These are phyloP conservation scores for Arxiozyma slooffiae DNA, from an alignment of 1,139 yeast genomes.

Conservation along the genomic window DNA sequence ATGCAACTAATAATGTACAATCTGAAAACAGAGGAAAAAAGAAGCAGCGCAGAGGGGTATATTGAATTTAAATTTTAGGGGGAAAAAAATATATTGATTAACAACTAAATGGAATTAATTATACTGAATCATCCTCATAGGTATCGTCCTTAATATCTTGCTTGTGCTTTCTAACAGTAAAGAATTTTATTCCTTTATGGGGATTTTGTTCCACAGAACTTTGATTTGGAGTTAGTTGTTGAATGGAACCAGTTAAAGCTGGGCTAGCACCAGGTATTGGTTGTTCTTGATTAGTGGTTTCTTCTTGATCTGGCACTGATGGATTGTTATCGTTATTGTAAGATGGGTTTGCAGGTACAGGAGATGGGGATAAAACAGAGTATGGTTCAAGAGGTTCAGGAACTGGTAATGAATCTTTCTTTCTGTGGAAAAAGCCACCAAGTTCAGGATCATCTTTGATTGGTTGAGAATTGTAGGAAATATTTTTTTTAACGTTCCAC, in stretches of 20 bases:
- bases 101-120: slow-evolving; percentile 10
- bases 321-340: background rate
- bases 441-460: slow-evolving; percentile 2
- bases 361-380: slow-evolving; percentile 3
- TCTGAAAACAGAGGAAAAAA: background rate
- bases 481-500: slow-evolving; percentile 13
- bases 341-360: slow-evolving; percentile 2
- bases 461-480: background rate
- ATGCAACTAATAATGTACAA: background rate
- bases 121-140: slow-evolving; percentile 57
- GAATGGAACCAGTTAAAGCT: background rate
- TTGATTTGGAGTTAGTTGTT: slow-evolving; percentile 7
- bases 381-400: slow-evolving; percentile 9
- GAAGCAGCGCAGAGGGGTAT: background rate
- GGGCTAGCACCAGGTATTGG: background rate
- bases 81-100: too few species aligned
- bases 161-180: slow-evolving; percentile 60
- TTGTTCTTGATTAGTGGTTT: background rate
- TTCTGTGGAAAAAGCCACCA: slow-evolving; percentile 10
- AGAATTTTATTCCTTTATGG: slow-evolving; percentile 67
- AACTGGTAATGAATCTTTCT: slow-evolving; percentile 5
- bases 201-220: slow-evolving; percentile 15
- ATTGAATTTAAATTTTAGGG: too few species aligned
- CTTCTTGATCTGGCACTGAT: background rate
- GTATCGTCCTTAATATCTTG: slow-evolving; percentile 35